Conservation (phyloP, 805 yeast genomes). For the Metschnikowia picachoensis region DNA sequence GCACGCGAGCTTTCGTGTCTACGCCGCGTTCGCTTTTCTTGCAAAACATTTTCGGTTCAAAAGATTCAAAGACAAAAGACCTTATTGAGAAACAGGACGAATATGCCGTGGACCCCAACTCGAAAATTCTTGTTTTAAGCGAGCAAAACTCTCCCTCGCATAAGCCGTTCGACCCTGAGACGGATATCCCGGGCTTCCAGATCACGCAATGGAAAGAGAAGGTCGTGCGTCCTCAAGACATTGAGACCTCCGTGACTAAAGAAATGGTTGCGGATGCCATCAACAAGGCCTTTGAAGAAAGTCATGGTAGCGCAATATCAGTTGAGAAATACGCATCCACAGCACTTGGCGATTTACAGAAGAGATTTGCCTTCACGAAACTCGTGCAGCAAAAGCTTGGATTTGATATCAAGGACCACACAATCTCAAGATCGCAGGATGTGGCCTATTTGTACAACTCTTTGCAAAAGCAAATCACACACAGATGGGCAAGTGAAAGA, state of each 20-base stretch:
- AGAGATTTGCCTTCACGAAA: constrained; percentile 49
- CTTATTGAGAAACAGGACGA: constrained; percentile 38
- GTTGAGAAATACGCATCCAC: constrained; percentile 3
- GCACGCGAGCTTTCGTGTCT: constrained; percentile 8
- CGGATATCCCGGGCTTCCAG: constrained; percentile 34
- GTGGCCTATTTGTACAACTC: constrained; percentile 37
- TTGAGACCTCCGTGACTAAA: constrained; percentile 27
- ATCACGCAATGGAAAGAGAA: constrained; percentile 35
- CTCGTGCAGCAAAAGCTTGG: constrained; percentile 46
- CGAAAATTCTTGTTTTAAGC: constrained; percentile 35
- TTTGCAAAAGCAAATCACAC: constrained; percentile 37
- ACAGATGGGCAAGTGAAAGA: constrained; percentile 52
- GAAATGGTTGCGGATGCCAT: constrained; percentile 25
- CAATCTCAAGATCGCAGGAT: constrained; percentile 39
- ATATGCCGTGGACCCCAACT: constrained; percentile 28
- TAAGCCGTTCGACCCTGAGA: constrained; percentile 23
- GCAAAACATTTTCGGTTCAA: constrained; percentile 32
- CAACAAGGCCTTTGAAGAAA: constrained; percentile 21
- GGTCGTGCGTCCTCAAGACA: constrained; percentile 21
- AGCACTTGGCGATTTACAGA: constrained; percentile 34
- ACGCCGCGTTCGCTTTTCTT: constrained; percentile 23
- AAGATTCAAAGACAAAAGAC: constrained; percentile 30
- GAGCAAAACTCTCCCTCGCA: constrained; percentile 32
- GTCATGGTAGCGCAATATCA: constrained; percentile 10
- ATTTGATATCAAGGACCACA: constrained; percentile 50